Percentiles rank a stretch among this genome's conserved stretches.
phyloP scores from a whole-genome alignment of 805 yeast genomes.

The Pichia insulana region DNA sequence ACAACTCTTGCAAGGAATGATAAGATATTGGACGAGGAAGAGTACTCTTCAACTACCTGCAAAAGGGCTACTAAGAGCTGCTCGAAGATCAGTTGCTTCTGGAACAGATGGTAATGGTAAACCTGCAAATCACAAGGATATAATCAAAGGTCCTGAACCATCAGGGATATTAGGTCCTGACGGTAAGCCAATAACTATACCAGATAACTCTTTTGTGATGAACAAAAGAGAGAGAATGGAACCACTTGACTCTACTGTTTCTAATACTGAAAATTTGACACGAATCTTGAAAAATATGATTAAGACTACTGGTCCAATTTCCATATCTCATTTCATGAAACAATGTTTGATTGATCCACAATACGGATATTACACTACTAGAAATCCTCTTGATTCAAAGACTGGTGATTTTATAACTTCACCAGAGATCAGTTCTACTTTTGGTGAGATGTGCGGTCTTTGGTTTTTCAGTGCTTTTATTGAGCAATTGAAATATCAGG shows the following conservation, averaged over 20 bases:
- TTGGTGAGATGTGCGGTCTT: constrained; percentile 77
- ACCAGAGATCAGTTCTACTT: constrained; percentile 80
- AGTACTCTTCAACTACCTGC: too few species aligned
- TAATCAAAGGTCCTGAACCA: neutral
- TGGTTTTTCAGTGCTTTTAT: constrained; percentile 59
- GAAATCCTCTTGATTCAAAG: constrained; percentile 47
- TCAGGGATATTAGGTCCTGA: constrained; percentile 6
- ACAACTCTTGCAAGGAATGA: too few species aligned
- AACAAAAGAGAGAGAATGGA: constrained; percentile 3
- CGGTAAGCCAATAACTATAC: constrained; percentile 4
- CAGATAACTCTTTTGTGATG: constrained; percentile 2
- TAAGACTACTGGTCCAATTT: constrained; percentile 66
- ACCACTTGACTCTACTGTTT: constrained; percentile 1
- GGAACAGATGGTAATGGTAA: too few species aligned
- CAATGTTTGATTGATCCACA: constrained; percentile 75
- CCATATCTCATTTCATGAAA: constrained; percentile 67
- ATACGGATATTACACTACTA: constrained; percentile 70
- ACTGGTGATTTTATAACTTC: constrained; percentile 75
- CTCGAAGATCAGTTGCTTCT: too few species aligned
- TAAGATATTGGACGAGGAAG: too few species aligned
- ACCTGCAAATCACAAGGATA: too few species aligned
- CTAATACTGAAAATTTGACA: constrained; percentile 12
- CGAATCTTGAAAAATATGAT: constrained; percentile 38
- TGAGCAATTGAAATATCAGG: constrained; percentile 42
- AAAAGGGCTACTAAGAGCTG: too few species aligned